Evolutionary conservation across 768 basidiomycete species (phyloP), one percentile per base, ranked within the genome.

Genomic region (Amanita rimosa): DNA sequence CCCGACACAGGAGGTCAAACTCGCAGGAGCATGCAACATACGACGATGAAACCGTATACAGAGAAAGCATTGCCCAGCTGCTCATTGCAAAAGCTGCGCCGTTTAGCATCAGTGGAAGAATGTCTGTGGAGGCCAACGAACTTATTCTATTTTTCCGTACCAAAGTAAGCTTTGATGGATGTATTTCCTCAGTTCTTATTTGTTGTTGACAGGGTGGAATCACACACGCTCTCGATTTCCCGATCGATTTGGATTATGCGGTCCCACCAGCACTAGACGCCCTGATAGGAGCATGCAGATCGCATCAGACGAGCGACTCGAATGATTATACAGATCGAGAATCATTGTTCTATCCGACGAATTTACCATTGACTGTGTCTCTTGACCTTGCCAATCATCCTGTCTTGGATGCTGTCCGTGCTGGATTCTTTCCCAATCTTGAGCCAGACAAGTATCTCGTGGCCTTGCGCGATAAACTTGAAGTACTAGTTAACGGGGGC

Each of bases 301-400:
- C 82, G 4, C 77, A 83, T 55, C 75, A 76, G 47, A 73, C 72
- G 1, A 68, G 75, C 16, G 75, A 73, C 1, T 64, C 69, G 34
- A 73, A 77, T 53, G 69, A 67, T 22, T 80, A 77, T 56, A 66
- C 71, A 1, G 77, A 79, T 49, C 74, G 72, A 52, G 83, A 85
- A 54, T 78, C 83, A 0, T 70, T 85, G 17, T 81, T 79, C 63
- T 90, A 79, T 62, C 87, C 86, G 6, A 68, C 78, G 6, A 81
- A 73, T 46, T 78, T 86, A 41, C 83, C 85, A 14, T 65, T 88
- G 50, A 86, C 83, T 0, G 70, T 82, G 21, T 83, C 87, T 0
- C 75, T 90, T 55, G 87, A 91, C 56, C 73, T 91, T 53, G 74
- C 85, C 16, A 87, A 83, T 60, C 84, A 86, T 58, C 87, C 87